A percentile compares a stretch with the other conserved stretches of the same genome.
These are phyloP conservation scores for Gremmenia infestans DNA, from an alignment of 2,329 filamentous ascomycete genomes.

Conservation along the genomic window DNA sequence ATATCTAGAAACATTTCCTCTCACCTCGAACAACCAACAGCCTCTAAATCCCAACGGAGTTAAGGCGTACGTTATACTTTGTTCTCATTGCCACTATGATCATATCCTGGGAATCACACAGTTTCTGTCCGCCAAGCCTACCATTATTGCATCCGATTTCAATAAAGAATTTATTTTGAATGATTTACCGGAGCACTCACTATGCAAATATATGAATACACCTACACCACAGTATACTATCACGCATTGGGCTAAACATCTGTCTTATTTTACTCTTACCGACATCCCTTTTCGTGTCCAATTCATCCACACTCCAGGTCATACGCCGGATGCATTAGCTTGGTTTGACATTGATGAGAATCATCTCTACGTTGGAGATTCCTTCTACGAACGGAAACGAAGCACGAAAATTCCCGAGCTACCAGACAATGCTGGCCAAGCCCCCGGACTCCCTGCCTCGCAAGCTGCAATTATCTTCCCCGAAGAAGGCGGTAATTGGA, in stretches of 20 bases:
- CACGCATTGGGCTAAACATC: slow-evolving; percentile 37
- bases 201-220: slow-evolving; percentile 36
- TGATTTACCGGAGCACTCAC: slow-evolving; percentile 36
- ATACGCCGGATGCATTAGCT: slow-evolving; percentile 42
- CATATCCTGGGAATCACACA: slow-evolving; percentile 31
- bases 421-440: slow-evolving; percentile 14
- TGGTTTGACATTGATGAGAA: slow-evolving; percentile 41
- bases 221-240: slow-evolving; percentile 37
- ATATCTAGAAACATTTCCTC: slow-evolving; percentile 38
- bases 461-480: slow-evolving; percentile 36
- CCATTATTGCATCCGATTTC: slow-evolving; percentile 32
- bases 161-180: slow-evolving; percentile 37
- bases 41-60: slow-evolving; percentile 35
- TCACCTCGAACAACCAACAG: slow-evolving; percentile 31
- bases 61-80: slow-evolving; percentile 38
- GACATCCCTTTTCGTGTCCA: slow-evolving; percentile 33
- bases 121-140: slow-evolving; percentile 20
- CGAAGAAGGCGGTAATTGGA: slow-evolving; percentile 34
- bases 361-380: slow-evolving; percentile 42
- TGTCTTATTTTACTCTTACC: slow-evolving; percentile 28
- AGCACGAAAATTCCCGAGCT: slow-evolving; percentile 28
- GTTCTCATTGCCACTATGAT: slow-evolving; percentile 45
- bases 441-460: slow-evolving; percentile 14
- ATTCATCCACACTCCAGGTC: slow-evolving; percentile 42
- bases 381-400: slow-evolving; percentile 36